A percentile compares a stretch with the other conserved stretches of the same genome.
These are phyloP conservation scores for Hyphodiscus hymeniophilus DNA, from an alignment of 495 filamentous ascomycete species.

Conservation along the genomic window DNA sequence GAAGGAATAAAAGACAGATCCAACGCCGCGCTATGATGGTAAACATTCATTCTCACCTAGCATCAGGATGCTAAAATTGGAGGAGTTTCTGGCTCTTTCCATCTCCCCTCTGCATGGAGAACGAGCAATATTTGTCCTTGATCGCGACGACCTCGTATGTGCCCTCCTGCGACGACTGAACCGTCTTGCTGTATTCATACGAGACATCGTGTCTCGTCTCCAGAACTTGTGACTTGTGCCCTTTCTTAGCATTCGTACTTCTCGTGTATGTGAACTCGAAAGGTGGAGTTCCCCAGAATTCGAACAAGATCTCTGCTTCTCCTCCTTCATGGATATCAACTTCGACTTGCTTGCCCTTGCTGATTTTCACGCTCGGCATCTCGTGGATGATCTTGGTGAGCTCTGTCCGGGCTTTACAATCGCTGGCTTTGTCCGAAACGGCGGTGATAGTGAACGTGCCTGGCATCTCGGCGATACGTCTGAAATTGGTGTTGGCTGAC, in stretches of 20 bases:
- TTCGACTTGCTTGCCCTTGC: slow-evolving; percentile 63
- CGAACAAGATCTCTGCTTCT: slow-evolving; percentile 83
- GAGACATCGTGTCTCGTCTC: slow-evolving; percentile 85
- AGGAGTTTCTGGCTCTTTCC: slow-evolving; percentile 32
- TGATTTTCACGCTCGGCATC: slow-evolving; percentile 84
- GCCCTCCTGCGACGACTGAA: slow-evolving; percentile 82
- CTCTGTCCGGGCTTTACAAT: slow-evolving; percentile 70
- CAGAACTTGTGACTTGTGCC: slow-evolving; percentile 66
- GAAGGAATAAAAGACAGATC: slow-evolving; percentile 1
- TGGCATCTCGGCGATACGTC: slow-evolving; percentile 81
- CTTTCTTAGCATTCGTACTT: slow-evolving; percentile 71
- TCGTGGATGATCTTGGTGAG: slow-evolving; percentile 78
- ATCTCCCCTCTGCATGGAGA: slow-evolving; percentile 54
- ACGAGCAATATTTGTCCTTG: slow-evolving; percentile 83
- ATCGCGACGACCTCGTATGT: slow-evolving; percentile 96
- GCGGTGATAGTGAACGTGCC: slow-evolving; percentile 83
- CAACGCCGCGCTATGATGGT: slow-evolving; percentile 24
- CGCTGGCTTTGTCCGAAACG: slow-evolving; percentile 71
- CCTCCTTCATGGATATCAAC: slow-evolving; percentile 96
- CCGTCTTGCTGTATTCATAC: slow-evolving; percentile 67
- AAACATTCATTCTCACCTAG: slow-evolving; percentile 5
- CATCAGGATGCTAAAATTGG: slow-evolving; percentile 9
- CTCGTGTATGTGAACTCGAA: slow-evolving; percentile 97
- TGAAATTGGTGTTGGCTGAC: slow-evolving; percentile 69
- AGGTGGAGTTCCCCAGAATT: slow-evolving; percentile 90